Percentiles rank a stretch among this genome's conserved stretches.
phyloP scores from a whole-genome alignment of 140 eudicot genomes.

The Flaveria floridana region DNA sequence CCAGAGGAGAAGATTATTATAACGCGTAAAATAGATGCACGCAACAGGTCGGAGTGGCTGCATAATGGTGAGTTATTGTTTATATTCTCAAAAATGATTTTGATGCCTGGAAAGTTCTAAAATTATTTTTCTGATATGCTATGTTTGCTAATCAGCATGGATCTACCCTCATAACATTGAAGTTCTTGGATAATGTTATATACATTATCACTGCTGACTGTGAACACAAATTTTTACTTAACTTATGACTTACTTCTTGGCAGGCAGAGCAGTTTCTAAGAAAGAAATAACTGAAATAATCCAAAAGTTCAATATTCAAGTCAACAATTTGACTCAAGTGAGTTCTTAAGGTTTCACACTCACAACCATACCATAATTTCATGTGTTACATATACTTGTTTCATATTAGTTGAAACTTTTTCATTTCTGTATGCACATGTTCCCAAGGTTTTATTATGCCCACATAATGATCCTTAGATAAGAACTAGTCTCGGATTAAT shows the following conservation, averaged over 20 bases:
- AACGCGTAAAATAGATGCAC: conserved; percentile 70
- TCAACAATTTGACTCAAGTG: conserved; percentile 96
- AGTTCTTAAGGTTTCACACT: conserved; percentile 33
- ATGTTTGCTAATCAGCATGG: conserved; percentile 7
- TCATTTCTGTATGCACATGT: not conserved
- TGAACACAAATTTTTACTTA: conserved; percentile 1
- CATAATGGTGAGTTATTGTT: conserved; percentile 58
- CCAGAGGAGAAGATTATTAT: conserved; percentile 51
- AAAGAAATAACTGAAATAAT: conserved; percentile 66
- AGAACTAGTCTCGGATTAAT: not conserved
- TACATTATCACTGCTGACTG: not conserved
- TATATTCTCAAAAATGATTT: not conserved
- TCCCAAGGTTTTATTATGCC: not conserved
- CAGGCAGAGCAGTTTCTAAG: conserved; percentile 68
- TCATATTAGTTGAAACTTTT: conserved; percentile 2
- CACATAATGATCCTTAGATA: not conserved
- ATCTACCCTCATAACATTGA: not conserved
- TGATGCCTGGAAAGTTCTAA: not conserved
- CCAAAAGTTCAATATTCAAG: conserved; percentile 87
- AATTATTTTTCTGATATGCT: not conserved
- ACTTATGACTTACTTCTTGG: conserved; percentile 23
- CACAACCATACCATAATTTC: conserved; percentile 1
- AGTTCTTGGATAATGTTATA: conserved; percentile 18
- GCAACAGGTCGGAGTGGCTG: conserved; percentile 90
- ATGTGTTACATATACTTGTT: not conserved